Base-by-base conservation (phyloP, 768 basidiomycete species). In the Hericium alpestre region DNA sequence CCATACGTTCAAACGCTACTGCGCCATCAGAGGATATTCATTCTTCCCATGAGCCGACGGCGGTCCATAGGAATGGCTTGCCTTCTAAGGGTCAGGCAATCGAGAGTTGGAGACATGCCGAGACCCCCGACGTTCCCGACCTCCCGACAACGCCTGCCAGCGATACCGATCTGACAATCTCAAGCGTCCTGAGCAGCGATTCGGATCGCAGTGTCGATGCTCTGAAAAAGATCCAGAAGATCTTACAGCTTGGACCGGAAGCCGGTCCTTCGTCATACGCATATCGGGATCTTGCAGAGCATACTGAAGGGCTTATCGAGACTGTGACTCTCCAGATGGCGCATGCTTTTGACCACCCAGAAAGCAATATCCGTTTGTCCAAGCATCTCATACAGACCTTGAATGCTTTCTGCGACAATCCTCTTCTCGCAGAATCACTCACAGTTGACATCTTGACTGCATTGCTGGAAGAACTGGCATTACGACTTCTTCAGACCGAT, bases 351-450 rank as follows among this genome's bases (percentile, higher is more conserved):
- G 90, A 93, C 53, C 80, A 81, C 50, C 84, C 84, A 1, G 83
- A 87, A 27, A 85, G 88, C 60, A 91, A 92, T 65, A 93, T 96
- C 73, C 82, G 96, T 41, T 76, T 99, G 9, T 92, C 94, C 50
- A 99, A 99, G 71, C 96, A 98, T 70, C 81, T 98, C 54, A 95
- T 98, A 60, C 94, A 97, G 70, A 94, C 94, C 0, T 80, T 97
- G 27, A 93, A 94, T 64, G 88, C 89, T 23, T 93, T 97, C 68
- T 95, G 93, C 65, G 93, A 97, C 65, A 91, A 94, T 67, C 71
- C 83, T 6, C 79, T 90, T 60, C 78, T 99, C 51, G 90, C 93
- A 11, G 89, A 93, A 67, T 90, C 89, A 8, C 68, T 98, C 56
- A 87, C 89, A 0, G 84, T 92, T 43, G 86, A 87, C 57, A 89